These are phyloP conservation scores for Hyphopichia pseudoburtonii DNA, from an alignment of 1,139 yeast species.

Conservation along the genomic window DNA sequence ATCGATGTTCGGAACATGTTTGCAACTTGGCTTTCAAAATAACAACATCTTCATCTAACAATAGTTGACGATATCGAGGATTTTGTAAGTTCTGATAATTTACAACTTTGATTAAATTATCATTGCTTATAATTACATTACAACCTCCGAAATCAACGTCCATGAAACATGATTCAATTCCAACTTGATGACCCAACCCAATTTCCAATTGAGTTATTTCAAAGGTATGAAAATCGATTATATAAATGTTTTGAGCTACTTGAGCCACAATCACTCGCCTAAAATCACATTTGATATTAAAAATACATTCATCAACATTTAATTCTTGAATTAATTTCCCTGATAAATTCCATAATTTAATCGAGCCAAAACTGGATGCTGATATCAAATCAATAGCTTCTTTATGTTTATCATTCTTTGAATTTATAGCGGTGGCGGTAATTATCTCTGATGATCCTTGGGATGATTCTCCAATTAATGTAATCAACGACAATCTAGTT, in stretches of 20 bases:
- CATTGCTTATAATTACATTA: slow-evolving; percentile 33
- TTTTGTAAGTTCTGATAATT: slow-evolving; percentile 16
- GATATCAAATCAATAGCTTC: slow-evolving; percentile 27
- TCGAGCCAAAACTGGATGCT: slow-evolving; percentile 24
- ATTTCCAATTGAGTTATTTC: slow-evolving; percentile 13
- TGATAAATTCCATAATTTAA: slow-evolving; percentile 28
- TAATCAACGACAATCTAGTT: slow-evolving; percentile 20
- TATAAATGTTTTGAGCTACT: slow-evolving; percentile 16
- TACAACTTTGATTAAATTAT: slow-evolving; percentile 23
- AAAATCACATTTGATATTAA: slow-evolving; percentile 33
- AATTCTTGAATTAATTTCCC: slow-evolving; percentile 21
- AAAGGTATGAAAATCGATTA: slow-evolving; percentile 21
- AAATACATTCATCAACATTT: slow-evolving; percentile 17
- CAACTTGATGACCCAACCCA: slow-evolving; percentile 8
- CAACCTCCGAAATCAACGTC: slow-evolving; percentile 58
- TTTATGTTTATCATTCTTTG: slow-evolving; percentile 23
- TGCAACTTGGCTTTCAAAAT: slow-evolving; percentile 23
- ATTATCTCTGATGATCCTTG: slow-evolving; percentile 15
- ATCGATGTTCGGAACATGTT: slow-evolving; percentile 7
- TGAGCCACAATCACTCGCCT: slow-evolving; percentile 23
- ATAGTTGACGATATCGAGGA: slow-evolving; percentile 9
- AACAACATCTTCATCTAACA: slow-evolving; percentile 14
- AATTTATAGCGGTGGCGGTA: slow-evolving; percentile 23
- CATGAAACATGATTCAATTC: too few relatives aligned
- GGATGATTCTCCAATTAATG: slow-evolving; percentile 10